Evolutionary conservation across 2,329 filamentous ascomycete species (phyloP).

Genomic region (Fusarium oligoseptatum): DNA sequence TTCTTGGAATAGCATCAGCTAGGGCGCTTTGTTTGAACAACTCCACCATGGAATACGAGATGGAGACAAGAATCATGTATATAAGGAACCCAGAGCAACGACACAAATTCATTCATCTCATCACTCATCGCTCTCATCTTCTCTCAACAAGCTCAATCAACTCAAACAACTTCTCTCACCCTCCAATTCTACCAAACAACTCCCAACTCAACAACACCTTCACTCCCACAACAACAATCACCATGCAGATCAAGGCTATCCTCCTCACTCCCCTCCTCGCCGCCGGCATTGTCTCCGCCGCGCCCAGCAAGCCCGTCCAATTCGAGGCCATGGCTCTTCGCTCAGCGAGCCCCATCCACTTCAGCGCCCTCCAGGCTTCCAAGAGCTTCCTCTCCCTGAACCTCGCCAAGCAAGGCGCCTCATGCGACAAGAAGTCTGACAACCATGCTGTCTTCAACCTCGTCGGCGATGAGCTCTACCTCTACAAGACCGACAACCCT

Average conservation of each 20-base stretch:
- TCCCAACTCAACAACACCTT: not conserved
- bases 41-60: not conserved
- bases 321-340: conserved; percentile 65
- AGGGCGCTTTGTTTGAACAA: not conserved
- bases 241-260: conserved; percentile 41
- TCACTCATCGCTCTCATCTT: not conserved
- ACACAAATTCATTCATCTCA: not conserved
- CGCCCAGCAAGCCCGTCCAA: conserved; percentile 43
- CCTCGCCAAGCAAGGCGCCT: conserved; percentile 59
- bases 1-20: not conserved
- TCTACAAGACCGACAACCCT: conserved; percentile 57
- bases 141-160: not conserved
- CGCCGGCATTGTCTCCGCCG: conserved; percentile 40
- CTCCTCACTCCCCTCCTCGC: conserved; percentile 32
- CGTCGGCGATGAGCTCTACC: conserved; percentile 57
- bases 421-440: conserved; percentile 58
- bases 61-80: not conserved
- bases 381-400: conserved; percentile 59
- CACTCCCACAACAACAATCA: not conserved
- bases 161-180: not conserved
- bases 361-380: conserved; percentile 58
- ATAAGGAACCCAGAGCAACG: not conserved
- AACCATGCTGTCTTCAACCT: conserved; percentile 65
- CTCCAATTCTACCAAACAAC: not conserved
- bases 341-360: conserved; percentile 63